Evolutionary conservation across 176 grass and related monocot genomes (phyloP).

Genomic region (Otatea glauca): DNA sequence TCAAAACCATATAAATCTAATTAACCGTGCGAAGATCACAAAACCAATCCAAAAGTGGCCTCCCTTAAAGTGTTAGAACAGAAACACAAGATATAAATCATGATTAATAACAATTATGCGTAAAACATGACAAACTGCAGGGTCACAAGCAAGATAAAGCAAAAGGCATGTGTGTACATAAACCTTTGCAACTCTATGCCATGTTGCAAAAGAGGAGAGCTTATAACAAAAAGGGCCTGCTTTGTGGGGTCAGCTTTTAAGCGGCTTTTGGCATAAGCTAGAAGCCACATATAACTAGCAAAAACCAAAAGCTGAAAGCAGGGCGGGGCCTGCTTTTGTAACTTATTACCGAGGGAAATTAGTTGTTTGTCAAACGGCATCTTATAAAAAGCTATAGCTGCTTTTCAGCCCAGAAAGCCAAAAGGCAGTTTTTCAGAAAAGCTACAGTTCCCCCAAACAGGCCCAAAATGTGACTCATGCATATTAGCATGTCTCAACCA

Average conservation of each 20-base stretch:
- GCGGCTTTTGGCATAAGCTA: too few species aligned
- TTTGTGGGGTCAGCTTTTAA: too few species aligned
- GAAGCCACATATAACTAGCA: too few species aligned
- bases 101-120: background rate
- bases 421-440: too few species aligned
- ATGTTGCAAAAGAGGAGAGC: conserved; percentile 13
- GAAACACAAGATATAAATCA: background rate
- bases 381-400: too few species aligned
- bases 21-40: background rate
- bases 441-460: too few species aligned
- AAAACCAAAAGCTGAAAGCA: too few species aligned
- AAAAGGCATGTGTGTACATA: conserved; percentile 25
- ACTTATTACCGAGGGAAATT: too few species aligned
- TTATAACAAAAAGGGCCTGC: background rate
- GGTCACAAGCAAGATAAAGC: background rate
- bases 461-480: conserved; percentile 2
- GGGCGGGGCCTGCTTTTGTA: too few species aligned
- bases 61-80: background rate
- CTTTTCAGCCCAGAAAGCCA: too few species aligned
- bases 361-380: too few species aligned
- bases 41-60: background rate
- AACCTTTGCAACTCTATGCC: conserved; percentile 2
- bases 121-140: background rate
- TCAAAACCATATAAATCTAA: background rate
- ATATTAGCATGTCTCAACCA: conserved; percentile 17